phyloP scores from a whole-genome alignment of 2,329 filamentous ascomycete genomes.

The Aaosphaeria pasadenensis region DNA sequence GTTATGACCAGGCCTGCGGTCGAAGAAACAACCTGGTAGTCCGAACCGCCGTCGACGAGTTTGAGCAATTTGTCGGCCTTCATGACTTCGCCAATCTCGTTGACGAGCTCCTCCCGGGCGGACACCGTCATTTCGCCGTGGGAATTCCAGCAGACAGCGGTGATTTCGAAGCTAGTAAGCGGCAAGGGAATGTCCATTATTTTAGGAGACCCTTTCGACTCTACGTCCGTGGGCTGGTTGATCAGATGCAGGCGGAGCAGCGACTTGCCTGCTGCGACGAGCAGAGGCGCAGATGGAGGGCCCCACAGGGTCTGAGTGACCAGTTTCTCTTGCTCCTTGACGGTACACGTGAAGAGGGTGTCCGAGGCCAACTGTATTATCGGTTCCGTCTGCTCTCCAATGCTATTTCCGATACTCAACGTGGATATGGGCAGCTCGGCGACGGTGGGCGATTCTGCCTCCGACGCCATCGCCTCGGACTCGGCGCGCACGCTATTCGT shows the following conservation, averaged over 20 bases:
- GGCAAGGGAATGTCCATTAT: slow-evolving; percentile 25
- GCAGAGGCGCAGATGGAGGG: slow-evolving; percentile 22
- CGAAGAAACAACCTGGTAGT: slow-evolving; percentile 33
- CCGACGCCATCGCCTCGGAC: slow-evolving; percentile 33
- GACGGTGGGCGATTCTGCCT: slow-evolving; percentile 36
- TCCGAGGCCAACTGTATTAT: slow-evolving; percentile 27
- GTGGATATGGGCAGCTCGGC: slow-evolving; percentile 38
- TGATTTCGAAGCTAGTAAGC: slow-evolving; percentile 31
- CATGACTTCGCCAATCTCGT: slow-evolving; percentile 36
- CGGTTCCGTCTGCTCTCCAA: slow-evolving; percentile 36
- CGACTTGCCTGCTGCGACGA: slow-evolving; percentile 35
- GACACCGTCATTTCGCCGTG: slow-evolving; percentile 32
- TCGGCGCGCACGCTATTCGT: slow-evolving; percentile 30
- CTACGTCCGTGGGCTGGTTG: slow-evolving; percentile 4
- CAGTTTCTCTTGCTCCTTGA: slow-evolving; percentile 17
- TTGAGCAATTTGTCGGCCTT: slow-evolving; percentile 37
- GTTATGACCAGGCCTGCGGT: slow-evolving; percentile 37
- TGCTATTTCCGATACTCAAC: slow-evolving; percentile 37
- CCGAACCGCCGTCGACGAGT: slow-evolving; percentile 25
- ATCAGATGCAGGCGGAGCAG: slow-evolving; percentile 32
- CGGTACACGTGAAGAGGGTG: slow-evolving; percentile 26
- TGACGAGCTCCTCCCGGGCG: slow-evolving; percentile 31
- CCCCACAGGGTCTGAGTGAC: slow-evolving; percentile 37
- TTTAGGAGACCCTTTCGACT: slow-evolving; percentile 1
- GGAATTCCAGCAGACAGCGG: slow-evolving; percentile 36